Evolutionary conservation across 495 filamentous ascomycete genomes (phyloP).

Genomic region (Penicillium cataractarum): DNA sequence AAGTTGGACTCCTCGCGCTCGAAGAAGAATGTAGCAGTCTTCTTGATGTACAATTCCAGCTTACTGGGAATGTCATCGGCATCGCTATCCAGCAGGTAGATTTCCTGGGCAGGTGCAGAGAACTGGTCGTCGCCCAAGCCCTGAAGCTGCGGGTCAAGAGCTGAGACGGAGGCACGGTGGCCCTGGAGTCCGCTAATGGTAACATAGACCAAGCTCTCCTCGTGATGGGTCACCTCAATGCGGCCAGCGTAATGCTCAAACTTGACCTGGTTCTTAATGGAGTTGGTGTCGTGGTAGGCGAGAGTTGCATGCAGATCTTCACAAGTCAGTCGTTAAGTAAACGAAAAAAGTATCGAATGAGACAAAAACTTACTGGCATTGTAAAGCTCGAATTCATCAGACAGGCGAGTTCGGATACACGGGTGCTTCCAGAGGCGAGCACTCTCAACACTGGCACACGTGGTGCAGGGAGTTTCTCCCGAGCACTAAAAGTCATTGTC

Average conservation of each 20-base stretch:
- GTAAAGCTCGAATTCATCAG: slow-evolving; percentile 73
- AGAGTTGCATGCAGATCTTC: slow-evolving; percentile 67
- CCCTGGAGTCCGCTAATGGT: slow-evolving; percentile 56
- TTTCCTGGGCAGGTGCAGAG: slow-evolving; percentile 44
- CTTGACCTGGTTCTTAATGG: slow-evolving; percentile 58
- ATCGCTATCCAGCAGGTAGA: slow-evolving; percentile 66
- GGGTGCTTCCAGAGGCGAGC: slow-evolving; percentile 80
- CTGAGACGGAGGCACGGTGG: slow-evolving; percentile 46
- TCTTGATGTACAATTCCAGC: slow-evolving; percentile 72
- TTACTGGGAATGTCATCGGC: slow-evolving; percentile 67
- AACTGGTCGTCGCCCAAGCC: slow-evolving; percentile 51
- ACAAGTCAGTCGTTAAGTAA: slow-evolving; percentile 16
- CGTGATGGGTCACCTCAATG: slow-evolving; percentile 72
- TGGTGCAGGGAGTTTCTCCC: slow-evolving; percentile 75
- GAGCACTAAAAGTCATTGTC: slow-evolving; percentile 57
- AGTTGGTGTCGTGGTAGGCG: slow-evolving; percentile 65
- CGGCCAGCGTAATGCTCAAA: slow-evolving; percentile 60
- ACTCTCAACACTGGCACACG: slow-evolving; percentile 76
- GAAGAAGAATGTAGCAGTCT: slow-evolving; percentile 62
- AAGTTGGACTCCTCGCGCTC: slow-evolving; percentile 68
- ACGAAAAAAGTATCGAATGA: slow-evolving; percentile 7
- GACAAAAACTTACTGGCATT: slow-evolving; percentile 56
- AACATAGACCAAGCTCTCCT: slow-evolving; percentile 56
- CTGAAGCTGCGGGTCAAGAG: slow-evolving; percentile 58
- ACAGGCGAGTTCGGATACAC: slow-evolving; percentile 76